These are phyloP conservation scores for Escallonia herrerae DNA, from an alignment of 129 eudicot genomes.

Conservation along the genomic window DNA sequence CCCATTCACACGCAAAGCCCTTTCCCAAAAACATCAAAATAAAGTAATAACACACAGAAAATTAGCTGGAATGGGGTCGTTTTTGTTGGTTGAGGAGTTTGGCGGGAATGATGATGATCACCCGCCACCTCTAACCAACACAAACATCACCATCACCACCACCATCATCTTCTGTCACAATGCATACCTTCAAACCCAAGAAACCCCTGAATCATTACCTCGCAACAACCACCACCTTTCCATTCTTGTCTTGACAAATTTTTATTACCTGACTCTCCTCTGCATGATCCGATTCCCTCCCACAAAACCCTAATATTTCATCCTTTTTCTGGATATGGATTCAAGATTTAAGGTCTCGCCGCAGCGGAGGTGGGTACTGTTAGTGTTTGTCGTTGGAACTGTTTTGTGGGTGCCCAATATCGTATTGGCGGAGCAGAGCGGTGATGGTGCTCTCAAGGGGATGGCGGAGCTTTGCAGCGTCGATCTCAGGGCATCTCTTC, in stretches of 20 bases:
- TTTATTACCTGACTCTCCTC: not conserved
- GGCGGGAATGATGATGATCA: constrained; percentile 30
- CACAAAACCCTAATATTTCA: constrained; percentile 2
- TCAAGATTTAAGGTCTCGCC: constrained; percentile 13
- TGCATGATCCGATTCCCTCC: not conserved
- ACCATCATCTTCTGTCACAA: not conserved
- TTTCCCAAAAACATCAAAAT: not conserved
- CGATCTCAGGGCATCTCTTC: constrained; percentile 53
- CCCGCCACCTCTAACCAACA: constrained; percentile 38
- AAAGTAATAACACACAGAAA: not conserved
- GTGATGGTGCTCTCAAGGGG: not conserved
- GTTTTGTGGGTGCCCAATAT: constrained; percentile 14
- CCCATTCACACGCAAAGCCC: constrained; percentile 2
- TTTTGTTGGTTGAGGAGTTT: constrained; percentile 21
- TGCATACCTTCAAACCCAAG: constrained; percentile 14
- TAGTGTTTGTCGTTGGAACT: constrained; percentile 12
- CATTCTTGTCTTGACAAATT: not conserved
- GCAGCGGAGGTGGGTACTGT: constrained; percentile 5
- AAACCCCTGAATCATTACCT: constrained; percentile 9
- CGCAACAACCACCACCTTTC: constrained; percentile 8
- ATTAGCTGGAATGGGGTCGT: not conserved
- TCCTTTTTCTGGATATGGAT: constrained; percentile 21
- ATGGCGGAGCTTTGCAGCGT: constrained; percentile 23
- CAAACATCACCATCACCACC: constrained; percentile 12
- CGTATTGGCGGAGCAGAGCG: not conserved